Base-by-base conservation (phyloP, 176 grass and related monocot species). In the Aegilops sharonensis region DNA sequence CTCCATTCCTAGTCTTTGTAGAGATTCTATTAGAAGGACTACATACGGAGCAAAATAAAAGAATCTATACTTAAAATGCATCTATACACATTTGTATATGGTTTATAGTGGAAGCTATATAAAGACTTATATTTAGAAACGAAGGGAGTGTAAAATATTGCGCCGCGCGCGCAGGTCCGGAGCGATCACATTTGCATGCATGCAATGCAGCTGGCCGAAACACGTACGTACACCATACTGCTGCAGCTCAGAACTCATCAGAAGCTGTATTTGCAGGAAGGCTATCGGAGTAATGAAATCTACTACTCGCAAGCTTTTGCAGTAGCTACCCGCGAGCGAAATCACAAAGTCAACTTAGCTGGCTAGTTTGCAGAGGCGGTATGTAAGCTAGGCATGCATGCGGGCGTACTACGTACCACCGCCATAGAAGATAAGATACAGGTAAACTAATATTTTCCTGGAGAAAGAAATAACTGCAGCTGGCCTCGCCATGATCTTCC, bases 271-370 rank as follows among this genome's bases (percentile, higher is more conserved):
- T 40, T 24, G 15, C 61, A 80, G 78, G 42, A 72, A 40, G 77
- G 17, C 42, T 45, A 45, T 3, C 27, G 40, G 78, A 81, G 62
- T 81, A 81, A 81, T 67, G 59, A 42, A 20, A 32, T 20, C 25
- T 3, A 73, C 50, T 18, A 18, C 45, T 48, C 45, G 15, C 7
- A 18, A 59, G 77, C 52, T 27, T 17, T 40, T 64, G 77, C 35
- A 42, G 39, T 8, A 64, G 39, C 20, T 32, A 5, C 57, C 57
- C 2, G 23, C 3, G 2, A 17, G 35, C 13, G 11, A 17, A 64
- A n/a, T 34, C 6, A 11, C 79, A 32, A 24, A 52, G 80, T 82
- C 64, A 82, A 82, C 80, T 56, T 82, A 56, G 30, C 45, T 56
- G 7, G 17, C 27, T 34, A 32, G 25, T 27, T 30, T 30, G 25